Conservation (phyloP, 306 rosid species). For the Sesbania bispinosa region DNA sequence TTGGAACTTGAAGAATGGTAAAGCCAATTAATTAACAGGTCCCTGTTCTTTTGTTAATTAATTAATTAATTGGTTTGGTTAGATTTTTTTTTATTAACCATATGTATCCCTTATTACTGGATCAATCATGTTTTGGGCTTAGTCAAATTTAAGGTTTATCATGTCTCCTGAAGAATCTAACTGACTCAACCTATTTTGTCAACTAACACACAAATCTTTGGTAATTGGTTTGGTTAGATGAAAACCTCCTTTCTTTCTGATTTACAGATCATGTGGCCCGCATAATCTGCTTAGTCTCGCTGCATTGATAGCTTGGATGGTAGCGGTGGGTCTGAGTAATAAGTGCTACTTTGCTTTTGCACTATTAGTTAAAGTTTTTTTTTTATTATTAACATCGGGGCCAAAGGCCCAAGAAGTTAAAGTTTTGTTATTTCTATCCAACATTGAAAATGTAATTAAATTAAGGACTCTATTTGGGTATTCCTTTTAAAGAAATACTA, state of each 20-base stretch:
- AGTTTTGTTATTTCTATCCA: not conserved
- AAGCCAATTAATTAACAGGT: conserved; percentile 12
- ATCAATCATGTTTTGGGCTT: too few species aligned
- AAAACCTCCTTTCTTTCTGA: not conserved
- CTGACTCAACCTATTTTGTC: too few species aligned
- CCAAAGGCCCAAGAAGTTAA: too few species aligned
- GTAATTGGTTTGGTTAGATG: conserved; percentile 10
- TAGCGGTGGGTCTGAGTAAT: conserved; percentile 13
- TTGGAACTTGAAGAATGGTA: conserved; percentile 31
- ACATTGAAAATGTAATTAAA: not conserved
- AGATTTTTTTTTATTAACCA: too few species aligned
- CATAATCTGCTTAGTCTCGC: not conserved
- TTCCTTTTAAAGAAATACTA: too few species aligned
- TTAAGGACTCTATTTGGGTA: too few species aligned
- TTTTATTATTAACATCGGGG: too few species aligned
- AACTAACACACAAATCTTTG: too few species aligned
- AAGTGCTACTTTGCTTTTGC: conserved; percentile 6
- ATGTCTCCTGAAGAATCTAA: too few species aligned
- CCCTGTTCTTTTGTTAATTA: conserved; percentile 16
- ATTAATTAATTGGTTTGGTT: not conserved
- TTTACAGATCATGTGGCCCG: conserved; percentile 4
- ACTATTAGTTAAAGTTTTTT: too few species aligned
- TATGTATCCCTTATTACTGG: too few species aligned
- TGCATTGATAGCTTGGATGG: not conserved
- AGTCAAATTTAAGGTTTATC: too few species aligned